Conservation (phyloP, 2,329 filamentous ascomycete species). For the Fusarium protoensiforme region DNA sequence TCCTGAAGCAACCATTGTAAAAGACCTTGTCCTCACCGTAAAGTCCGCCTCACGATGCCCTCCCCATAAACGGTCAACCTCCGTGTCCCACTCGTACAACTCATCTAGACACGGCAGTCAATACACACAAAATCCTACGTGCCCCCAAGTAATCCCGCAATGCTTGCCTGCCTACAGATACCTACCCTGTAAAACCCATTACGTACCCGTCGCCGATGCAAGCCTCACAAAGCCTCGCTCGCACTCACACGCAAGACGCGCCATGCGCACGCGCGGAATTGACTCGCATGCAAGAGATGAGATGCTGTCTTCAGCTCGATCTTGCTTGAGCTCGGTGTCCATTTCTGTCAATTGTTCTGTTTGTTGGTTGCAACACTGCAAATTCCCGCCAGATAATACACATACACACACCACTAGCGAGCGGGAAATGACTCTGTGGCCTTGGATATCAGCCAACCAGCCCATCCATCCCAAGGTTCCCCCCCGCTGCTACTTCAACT, state of each 20-base stretch:
- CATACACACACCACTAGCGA: neutral
- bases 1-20: neutral
- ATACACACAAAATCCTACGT: neutral
- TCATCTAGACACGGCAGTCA: neutral
- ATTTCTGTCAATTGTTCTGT: neutral
- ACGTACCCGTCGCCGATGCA: constrained; percentile 14
- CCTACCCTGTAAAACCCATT: constrained; percentile 5
- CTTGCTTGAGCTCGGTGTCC: neutral
- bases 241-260: neutral
- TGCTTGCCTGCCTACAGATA: neutral
- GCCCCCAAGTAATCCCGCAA: neutral
- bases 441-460: neutral
- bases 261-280: neutral
- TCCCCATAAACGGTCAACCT: neutral
- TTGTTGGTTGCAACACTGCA: neutral
- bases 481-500: constrained; percentile 2
- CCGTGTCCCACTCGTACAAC: neutral
- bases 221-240: constrained; percentile 17
- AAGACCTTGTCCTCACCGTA: neutral
- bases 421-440: neutral
- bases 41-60: neutral
- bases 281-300: neutral
- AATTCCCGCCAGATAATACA: neutral
- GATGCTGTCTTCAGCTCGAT: neutral
- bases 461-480: neutral